Evolutionary conservation across 2,329 filamentous ascomycete genomes (phyloP).

Genomic region (Fusarium sarcochroum): DNA sequence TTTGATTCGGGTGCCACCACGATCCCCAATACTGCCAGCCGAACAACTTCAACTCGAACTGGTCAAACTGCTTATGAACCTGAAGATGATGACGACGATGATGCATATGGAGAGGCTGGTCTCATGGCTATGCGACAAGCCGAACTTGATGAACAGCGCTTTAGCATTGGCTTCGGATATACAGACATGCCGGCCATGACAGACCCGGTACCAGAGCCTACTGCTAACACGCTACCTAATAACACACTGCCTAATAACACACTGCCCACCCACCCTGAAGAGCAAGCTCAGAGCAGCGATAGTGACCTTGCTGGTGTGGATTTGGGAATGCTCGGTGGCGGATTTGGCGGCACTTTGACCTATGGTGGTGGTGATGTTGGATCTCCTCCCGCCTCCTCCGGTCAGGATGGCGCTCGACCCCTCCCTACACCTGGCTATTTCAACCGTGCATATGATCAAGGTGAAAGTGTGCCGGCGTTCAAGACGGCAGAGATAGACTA

Average conservation of each 20-base stretch:
- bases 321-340: slow-evolving; percentile 80
- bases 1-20: slow-evolving; percentile 68
- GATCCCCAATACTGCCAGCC: slow-evolving; percentile 46
- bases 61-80: slow-evolving; percentile 46
- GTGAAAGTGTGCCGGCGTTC: slow-evolving; percentile 58
- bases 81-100: slow-evolving; percentile 78
- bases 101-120: slow-evolving; percentile 88
- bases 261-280: slow-evolving; percentile 64
- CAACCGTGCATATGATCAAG: slow-evolving; percentile 44
- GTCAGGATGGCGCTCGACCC: slow-evolving; percentile 62
- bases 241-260: slow-evolving; percentile 57
- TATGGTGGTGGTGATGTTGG: slow-evolving; percentile 66
- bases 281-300: slow-evolving; percentile 71
- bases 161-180: slow-evolving; percentile 53
- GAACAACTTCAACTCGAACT: slow-evolving; percentile 40
- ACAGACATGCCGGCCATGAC: slow-evolving; percentile 50
- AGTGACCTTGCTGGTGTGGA: slow-evolving; percentile 80
- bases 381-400: slow-evolving; percentile 57
- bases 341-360: slow-evolving; percentile 68
- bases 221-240: slow-evolving; percentile 55
- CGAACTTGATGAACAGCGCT: slow-evolving; percentile 79
- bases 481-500: slow-evolving; percentile 83
- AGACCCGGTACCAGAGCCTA: slow-evolving; percentile 41
- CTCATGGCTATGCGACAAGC: slow-evolving; percentile 87
- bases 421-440: slow-evolving; percentile 62